A percentile compares a stretch with the other conserved stretches of the same genome.
phyloP scores from a whole-genome alignment of 139 green algal species.

The Chlorella ohadii region DNA sequence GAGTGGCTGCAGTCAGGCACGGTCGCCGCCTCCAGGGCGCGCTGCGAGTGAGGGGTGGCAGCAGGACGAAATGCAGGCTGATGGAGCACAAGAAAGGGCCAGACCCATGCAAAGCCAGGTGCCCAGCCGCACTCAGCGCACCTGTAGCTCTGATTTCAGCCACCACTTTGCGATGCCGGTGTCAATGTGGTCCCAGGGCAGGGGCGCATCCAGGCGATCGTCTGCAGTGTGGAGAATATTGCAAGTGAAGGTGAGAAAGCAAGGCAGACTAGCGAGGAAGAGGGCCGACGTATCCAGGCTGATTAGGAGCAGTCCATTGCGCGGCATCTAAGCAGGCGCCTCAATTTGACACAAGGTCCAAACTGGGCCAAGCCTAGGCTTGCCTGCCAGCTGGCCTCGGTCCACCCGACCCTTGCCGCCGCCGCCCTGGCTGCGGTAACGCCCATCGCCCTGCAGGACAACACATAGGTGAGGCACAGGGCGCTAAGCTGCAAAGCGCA shows the following conservation, averaged over 20 bases:
- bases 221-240: slow-evolving; percentile 33
- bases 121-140: no score
- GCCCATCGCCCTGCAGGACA: slow-evolving; percentile 63
- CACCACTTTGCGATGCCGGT: slow-evolving; percentile 78
- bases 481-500: no score
- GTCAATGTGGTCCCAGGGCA: slow-evolving; percentile 85
- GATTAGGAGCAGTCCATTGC: no score
- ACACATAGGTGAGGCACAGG: no score
- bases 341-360: no score
- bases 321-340: no score
- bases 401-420: slow-evolving; percentile 78
- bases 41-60: slow-evolving; percentile 46
- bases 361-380: no score
- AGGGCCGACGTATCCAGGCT: no score
- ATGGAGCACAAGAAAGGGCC: no score
- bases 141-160: slow-evolving; percentile 77
- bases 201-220: slow-evolving; percentile 67
- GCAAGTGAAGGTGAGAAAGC: neutral
- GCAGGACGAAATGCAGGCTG: no score
- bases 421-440: slow-evolving; percentile 65
- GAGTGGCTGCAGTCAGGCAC: slow-evolving; percentile 81
- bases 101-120: no score
- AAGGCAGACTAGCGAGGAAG: no score
- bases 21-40: slow-evolving; percentile 73
- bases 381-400: slow-evolving; percentile 57